Base-by-base conservation (phyloP, 2,329 filamentous ascomycete genomes). In the Phialophora macrospora region DNA sequence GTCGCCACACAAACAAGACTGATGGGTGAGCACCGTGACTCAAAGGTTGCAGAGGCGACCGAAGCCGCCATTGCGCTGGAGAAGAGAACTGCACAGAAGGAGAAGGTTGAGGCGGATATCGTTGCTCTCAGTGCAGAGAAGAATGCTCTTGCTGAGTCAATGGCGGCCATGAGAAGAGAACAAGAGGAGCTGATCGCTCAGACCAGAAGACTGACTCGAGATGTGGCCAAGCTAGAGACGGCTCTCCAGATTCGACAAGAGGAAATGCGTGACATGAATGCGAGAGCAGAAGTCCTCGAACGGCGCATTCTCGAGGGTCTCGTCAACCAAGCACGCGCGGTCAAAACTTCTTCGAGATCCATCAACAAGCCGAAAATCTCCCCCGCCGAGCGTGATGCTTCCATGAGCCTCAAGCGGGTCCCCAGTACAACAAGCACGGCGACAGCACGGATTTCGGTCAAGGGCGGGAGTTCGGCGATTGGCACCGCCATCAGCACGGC, bases 271-370 rank as follows among this genome's bases (percentile, higher is more conserved):
- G 85, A 90, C 28, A 97, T 99, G 91, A 94, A 98, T 76, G 82
- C 85, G 11, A 90, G 94, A 68, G 95, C 94, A 2, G 93, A 97
- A 76, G 87, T 88, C 3, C 83, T 99, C 26, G 95, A 99, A 80
- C 90, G 93, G 60, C 89, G 95, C 28, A 97, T 99, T 71, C 81
- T 99, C 34, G 94, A 98, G 71, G 93, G 94, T 28, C 92, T 98
- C 68, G 96, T 99, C 80, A 93, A 98, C 73, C 94, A 98, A 76
- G 97, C 94, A 22, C 90, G 94, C 55, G 77, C 75, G 6, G 85
- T 98, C 64, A 90, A 95, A 51, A 60, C 58, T 6, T 74, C 75
- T 74, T 38, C 80, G 76, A 73, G 75, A 74, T 70, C 74, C 72
- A 75, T 74, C 9, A 73, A 73, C 63, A 72, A 62, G 63, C 59